These are phyloP conservation scores for Diplodia sapinea DNA, from an alignment of 2,329 filamentous ascomycete genomes.

Conservation along the genomic window DNA sequence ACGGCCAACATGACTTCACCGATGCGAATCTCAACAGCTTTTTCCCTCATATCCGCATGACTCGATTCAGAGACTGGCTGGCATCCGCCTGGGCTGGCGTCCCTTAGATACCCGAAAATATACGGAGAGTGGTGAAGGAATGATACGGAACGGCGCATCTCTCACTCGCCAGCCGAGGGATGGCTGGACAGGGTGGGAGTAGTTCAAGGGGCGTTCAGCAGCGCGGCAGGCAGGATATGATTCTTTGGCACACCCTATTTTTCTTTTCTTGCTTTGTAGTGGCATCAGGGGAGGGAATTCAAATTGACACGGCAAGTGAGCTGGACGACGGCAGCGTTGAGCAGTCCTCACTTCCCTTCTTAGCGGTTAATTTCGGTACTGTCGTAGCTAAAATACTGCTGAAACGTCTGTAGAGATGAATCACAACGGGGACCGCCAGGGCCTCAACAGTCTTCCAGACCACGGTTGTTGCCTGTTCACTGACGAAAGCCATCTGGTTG, in stretches of 20 bases:
- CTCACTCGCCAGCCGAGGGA: neutral
- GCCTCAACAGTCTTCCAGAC: neutral
- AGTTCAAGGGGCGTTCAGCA: neutral
- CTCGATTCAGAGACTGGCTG: conserved; percentile 50
- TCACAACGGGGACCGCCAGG: neutral
- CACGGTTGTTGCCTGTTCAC: neutral
- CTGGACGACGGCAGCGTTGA: neutral
- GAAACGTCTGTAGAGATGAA: neutral
- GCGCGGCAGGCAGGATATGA: neutral
- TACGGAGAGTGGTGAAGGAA: no score
- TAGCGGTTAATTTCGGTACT: neutral
- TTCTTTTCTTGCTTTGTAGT: neutral
- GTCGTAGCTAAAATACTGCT: neutral
- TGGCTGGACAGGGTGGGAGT: neutral
- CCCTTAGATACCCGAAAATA: conserved; percentile 29
- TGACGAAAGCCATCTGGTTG: neutral
- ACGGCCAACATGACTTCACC: conserved; percentile 70
- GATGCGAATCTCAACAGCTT: conserved; percentile 60
- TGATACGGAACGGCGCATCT: no score
- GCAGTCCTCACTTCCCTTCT: neutral
- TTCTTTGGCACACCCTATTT: neutral
- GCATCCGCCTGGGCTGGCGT: conserved; percentile 42
- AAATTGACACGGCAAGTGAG: neutral
- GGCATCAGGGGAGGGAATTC: neutral
- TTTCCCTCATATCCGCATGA: conserved; percentile 47